Base-by-base conservation (phyloP, 306 rosid species). In the Macrotyloma uniflorum region DNA sequence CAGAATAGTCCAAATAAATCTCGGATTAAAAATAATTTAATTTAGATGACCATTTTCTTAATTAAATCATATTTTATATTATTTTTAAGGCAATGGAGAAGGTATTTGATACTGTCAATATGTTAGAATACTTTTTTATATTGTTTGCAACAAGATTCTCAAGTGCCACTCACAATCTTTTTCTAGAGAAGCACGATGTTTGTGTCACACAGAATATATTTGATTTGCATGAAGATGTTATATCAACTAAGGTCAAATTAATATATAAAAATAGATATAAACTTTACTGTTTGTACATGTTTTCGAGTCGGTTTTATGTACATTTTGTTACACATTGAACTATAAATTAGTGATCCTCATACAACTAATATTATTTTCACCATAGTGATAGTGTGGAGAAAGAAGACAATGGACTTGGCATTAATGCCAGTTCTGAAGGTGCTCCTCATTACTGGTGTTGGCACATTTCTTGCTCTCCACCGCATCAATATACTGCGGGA, bases 401-500 rank as follows among this genome's bases (percentile, higher is more conserved):
- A 61, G 14, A 71, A 36, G 73, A 23, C 46, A 5, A 79, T 79
- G 83, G 26, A 79, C 3, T 63, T 72, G 22, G 78, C 83, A 63
- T 38, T 79, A 35, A 72, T 79, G 74, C 78, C 78, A 11, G 74
- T 79, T 50, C 78, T 79, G 6, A 71, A 79, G 67, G 74, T 79
- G 28, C 83, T 79, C 9, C 8, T 79, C 1, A 18, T 79, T 71
- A 50, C 78, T 50, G 58, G 28, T 62, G 23, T 50, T 50, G 73
- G 83, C 3, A 28, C 78, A 12, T 71, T 79, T 49, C 79, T 79
- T 79, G 83, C 79, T 8, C 42, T 62, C n/a, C 47, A 79, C 6
- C 66, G 67, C 12, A 72, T 79, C 50, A 30, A 72, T 26, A 36
- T 79, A 54, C 67, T 79, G 4, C 47, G 67, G 49, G 73, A 79